A percentile compares a stretch with the other conserved stretches of the same genome.
Evolutionary conservation across 2,329 filamentous ascomycete species (phyloP).

Genomic region (Paraphoma chrysanthemicola): DNA sequence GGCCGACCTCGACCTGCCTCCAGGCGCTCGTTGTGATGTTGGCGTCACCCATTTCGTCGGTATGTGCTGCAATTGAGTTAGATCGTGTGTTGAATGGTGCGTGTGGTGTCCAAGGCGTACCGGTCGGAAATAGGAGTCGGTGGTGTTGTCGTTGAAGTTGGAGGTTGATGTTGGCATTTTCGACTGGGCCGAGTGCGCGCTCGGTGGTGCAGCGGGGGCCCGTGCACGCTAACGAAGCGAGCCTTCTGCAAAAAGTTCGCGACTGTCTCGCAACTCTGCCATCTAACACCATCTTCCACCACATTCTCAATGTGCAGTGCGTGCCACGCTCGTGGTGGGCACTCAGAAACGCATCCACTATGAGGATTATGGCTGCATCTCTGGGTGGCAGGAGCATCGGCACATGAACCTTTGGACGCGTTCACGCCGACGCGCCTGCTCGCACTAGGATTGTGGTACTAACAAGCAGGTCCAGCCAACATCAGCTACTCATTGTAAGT

Average conservation of each 20-base stretch:
- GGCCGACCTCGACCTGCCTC: constrained; percentile 98
- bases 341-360: neutral
- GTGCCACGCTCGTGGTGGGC: neutral
- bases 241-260: constrained; percentile 15
- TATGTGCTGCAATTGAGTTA: constrained; percentile 42
- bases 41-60: constrained; percentile 56
- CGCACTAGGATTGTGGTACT: neutral
- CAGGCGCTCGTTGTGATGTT: constrained; percentile 59
- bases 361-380: neutral
- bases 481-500: constrained; percentile 28
- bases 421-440: neutral
- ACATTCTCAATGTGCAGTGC: constrained; percentile 1
- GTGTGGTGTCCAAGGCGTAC: constrained; percentile 42
- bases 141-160: constrained; percentile 38
- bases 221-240: constrained; percentile 9
- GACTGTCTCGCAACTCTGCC: constrained; percentile 16
- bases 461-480: constrained; percentile 2
- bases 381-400: neutral
- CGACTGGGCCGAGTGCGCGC: constrained; percentile 11
- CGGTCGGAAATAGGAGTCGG: constrained; percentile 48
- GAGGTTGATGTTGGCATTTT: constrained; percentile 16
- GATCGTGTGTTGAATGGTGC: constrained; percentile 26
- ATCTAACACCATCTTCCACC: constrained; percentile 1
- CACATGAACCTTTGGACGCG: neutral
- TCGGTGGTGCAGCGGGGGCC: neutral